These are phyloP conservation scores for Cryphonectria naterciae DNA, from an alignment of 2,329 filamentous ascomycete species.

Conservation along the genomic window DNA sequence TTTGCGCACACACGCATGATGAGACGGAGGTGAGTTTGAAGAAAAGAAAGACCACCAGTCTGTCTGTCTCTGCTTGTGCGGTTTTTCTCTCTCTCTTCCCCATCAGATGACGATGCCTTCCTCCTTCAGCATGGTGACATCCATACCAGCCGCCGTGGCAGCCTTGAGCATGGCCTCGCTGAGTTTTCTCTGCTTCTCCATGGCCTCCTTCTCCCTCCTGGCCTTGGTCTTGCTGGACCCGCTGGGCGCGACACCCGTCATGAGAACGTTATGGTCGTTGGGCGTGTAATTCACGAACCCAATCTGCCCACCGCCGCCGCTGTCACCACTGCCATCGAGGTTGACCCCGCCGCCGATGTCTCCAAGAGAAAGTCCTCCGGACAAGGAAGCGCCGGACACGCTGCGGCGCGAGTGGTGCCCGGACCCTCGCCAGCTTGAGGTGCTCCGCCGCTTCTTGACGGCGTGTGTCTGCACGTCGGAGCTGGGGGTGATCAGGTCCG, in stretches of 20 bases:
- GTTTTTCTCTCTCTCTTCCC: not conserved
- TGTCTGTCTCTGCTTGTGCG: not conserved
- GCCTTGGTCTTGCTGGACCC: conserved; percentile 94
- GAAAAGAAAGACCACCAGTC: too few species aligned
- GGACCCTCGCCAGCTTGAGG: conserved; percentile 17
- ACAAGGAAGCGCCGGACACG: not conserved
- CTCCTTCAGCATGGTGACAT: conserved; percentile 58
- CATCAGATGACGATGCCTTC: conserved; percentile 52
- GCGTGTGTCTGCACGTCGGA: conserved; percentile 26
- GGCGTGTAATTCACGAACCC: conserved; percentile 92
- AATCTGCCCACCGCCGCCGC: conserved; percentile 38
- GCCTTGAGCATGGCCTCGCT: conserved; percentile 71
- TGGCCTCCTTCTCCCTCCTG: conserved; percentile 84
- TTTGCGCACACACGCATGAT: too few species aligned
- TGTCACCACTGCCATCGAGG: conserved; percentile 36
- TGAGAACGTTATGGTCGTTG: conserved; percentile 74
- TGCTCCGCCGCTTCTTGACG: conserved; percentile 36
- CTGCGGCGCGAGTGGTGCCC: conserved; percentile 16
- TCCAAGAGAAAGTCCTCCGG: conserved; percentile 11
- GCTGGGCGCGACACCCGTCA: conserved; percentile 88
- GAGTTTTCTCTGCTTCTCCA: conserved; percentile 72
- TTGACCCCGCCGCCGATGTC: conserved; percentile 33
- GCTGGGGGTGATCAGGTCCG: conserved; percentile 21
- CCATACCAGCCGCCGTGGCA: conserved; percentile 72
- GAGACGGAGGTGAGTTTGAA: too few species aligned